These are phyloP conservation scores for Daldinia concentrica DNA, from an alignment of 495 filamentous ascomycete species.

Conservation along the genomic window DNA sequence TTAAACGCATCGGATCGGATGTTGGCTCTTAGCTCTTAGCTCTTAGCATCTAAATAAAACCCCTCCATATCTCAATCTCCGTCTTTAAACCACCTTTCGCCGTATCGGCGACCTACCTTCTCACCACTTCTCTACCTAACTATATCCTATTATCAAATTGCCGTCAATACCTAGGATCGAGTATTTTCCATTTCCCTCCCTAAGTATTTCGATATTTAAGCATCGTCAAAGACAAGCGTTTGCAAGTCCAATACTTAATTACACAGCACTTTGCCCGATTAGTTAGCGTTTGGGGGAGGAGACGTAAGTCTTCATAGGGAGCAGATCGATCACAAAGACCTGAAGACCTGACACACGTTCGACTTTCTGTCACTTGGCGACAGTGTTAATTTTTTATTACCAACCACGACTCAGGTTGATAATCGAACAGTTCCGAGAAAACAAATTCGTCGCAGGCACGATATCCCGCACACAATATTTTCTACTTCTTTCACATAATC, in stretches of 20 bases:
- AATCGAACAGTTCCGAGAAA: conserved; percentile 2
- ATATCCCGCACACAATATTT: conserved; percentile 9
- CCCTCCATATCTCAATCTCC: conserved; percentile 6
- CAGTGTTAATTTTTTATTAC: conserved; percentile 14
- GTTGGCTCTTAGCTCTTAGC: conserved; percentile 3
- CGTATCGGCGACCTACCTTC: conserved; percentile 5
- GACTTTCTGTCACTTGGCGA: conserved; percentile 18
- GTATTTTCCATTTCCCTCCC: neutral
- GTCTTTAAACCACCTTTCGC: conserved; percentile 3
- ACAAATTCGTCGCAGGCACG: neutral
- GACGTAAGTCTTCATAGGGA: neutral
- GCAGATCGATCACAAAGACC: neutral
- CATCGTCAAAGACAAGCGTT: conserved; percentile 25
- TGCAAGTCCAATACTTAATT: conserved; percentile 7
- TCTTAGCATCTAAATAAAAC: neutral
- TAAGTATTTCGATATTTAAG: conserved; percentile 29
- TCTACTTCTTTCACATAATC: neutral
- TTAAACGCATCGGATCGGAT: conserved; percentile 13
- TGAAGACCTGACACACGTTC: neutral
- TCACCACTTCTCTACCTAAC: conserved; percentile 1
- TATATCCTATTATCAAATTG: conserved; percentile 10
- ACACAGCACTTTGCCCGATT: conserved; percentile 7
- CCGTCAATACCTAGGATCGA: conserved; percentile 15
- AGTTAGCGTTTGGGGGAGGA: conserved; percentile 10
- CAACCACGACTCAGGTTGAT: conserved; percentile 5